Base-by-base conservation (phyloP, 768 basidiomycete genomes). In the Suillus placidus region DNA sequence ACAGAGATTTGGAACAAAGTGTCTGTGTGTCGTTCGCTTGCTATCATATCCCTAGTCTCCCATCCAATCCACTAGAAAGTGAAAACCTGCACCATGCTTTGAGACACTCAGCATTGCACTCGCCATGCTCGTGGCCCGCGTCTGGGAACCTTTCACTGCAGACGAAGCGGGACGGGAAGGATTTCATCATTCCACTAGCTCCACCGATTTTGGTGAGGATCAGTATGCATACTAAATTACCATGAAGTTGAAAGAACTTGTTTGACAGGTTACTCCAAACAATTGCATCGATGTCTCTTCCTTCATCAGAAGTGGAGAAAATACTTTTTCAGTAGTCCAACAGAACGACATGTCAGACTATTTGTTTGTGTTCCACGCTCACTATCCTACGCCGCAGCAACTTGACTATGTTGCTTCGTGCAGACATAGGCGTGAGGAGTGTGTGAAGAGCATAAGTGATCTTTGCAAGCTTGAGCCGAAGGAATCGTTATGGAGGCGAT, bases 231-330 rank as follows among this genome's bases (percentile, higher is more conserved):
- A 49, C 55, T 9, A 16, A 32, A 30, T 60, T 34, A 52, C 3
- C 52, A 34, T 37, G 18, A 60, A 40, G 23, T 58, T 9, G 37
- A 58, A 26, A 43, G 52, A 42, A 55, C 47, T 10, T n/a, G 32
- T 34, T 40, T 42, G 37, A 30, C 70, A 87, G 86, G 65, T 82
- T 23, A 83, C 81, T 9, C 77, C 82, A 2, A 80, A 87, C 54
- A 79, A 78, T 65, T 74, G 83, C n/a, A 78, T 88, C 30, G 87
- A 89, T 66, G 55, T 89, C 13, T 85, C 85, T 5, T 76, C 78
- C 16, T 80, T 83, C 58, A 65, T 85, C 30, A 70, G 66, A 20
- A 43, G 57, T 0, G 87, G 85, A n/a, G 54, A 71, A 9, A 87
- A 87, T 67, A 73, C 60, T 0, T 70, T 88, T 8, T 74, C 80